These are phyloP conservation scores for Ganoderma leucocontextum DNA, from an alignment of 1,284 basidiomycete genomes.

Conservation along the genomic window DNA sequence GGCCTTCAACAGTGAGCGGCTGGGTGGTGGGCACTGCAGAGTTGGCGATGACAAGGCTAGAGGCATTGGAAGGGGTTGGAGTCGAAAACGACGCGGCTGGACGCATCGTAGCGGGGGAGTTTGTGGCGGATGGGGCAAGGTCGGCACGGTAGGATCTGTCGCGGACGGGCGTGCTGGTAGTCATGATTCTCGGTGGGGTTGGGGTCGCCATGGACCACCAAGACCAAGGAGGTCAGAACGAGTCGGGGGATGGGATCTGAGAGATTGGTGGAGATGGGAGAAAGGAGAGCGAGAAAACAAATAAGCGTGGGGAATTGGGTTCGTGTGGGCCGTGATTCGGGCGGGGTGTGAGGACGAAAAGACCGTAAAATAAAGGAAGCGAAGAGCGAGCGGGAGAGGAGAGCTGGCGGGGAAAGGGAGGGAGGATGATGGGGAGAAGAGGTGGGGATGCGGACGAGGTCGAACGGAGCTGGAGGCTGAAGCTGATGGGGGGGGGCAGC, in stretches of 20 bases:
- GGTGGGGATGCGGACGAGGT: slow-evolving; percentile 11
- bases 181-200: slow-evolving; percentile 31
- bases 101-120: slow-evolving; percentile 34
- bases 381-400: slow-evolving; percentile 2
- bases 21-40: slow-evolving; percentile 41
- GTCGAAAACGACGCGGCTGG: slow-evolving; percentile 35
- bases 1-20: slow-evolving; percentile 58
- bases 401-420: slow-evolving; percentile 11
- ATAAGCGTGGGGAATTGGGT: background rate
- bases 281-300: slow-evolving; percentile 9
- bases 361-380: slow-evolving; percentile 23
- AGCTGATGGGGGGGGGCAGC: slow-evolving; percentile 22
- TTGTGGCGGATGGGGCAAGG: slow-evolving; percentile 31
- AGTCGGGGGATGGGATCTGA: background rate
- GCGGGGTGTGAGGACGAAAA: background rate
- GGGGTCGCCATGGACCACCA: slow-evolving; percentile 29
- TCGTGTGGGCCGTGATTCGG: background rate
- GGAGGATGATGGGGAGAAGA: slow-evolving; percentile 24
- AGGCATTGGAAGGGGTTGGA: slow-evolving; percentile 37
- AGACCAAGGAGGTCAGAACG: slow-evolving; percentile 6
- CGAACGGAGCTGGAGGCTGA: slow-evolving; percentile 18
- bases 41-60: slow-evolving; percentile 38
- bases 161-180: slow-evolving; percentile 33
- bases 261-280: slow-evolving; percentile 5
- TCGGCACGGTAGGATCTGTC: slow-evolving; percentile 32